phyloP scores from a whole-genome alignment of 1,139 yeast species.

The Lodderomyces pseudojiufengensis region DNA sequence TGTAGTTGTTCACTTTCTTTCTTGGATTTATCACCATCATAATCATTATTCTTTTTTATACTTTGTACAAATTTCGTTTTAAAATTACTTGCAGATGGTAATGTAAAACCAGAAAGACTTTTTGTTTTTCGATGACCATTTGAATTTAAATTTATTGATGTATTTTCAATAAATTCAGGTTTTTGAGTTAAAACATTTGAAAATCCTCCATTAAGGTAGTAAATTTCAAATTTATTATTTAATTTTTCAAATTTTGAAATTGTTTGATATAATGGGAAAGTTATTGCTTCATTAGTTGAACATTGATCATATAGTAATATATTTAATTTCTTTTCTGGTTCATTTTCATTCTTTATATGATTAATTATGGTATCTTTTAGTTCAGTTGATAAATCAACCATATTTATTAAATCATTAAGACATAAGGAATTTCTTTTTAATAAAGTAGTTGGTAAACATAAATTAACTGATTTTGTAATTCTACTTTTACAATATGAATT shows the following conservation, averaged over 20 bases:
- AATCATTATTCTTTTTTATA: constrained; percentile 23
- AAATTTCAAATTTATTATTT: constrained; percentile 25
- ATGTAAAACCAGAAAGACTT: constrained; percentile 30
- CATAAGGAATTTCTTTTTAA: constrained; percentile 34
- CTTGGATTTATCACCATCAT: neutral
- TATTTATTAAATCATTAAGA: constrained; percentile 27
- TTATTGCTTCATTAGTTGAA: constrained; percentile 25
- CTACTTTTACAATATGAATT: constrained; percentile 30
- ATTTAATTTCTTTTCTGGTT: constrained; percentile 16
- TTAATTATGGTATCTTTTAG: constrained; percentile 3
- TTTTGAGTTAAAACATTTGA: constrained; percentile 5
- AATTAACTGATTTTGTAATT: constrained; percentile 28
- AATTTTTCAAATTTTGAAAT: constrained; percentile 34
- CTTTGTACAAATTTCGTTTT: constrained; percentile 30
- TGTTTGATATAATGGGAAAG: constrained; percentile 40
- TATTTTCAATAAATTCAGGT: neutral
- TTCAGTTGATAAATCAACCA: constrained; percentile 22
- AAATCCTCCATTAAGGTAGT: constrained; percentile 39
- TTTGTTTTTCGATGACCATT: constrained; percentile 7
- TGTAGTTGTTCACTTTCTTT: too few relatives aligned
- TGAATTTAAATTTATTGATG: constrained; percentile 1
- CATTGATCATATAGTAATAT: constrained; percentile 52
- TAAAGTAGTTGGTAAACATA: constrained; percentile 42
- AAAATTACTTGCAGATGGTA: constrained; percentile 34
- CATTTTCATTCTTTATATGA: constrained; percentile 12